phyloP scores from a whole-genome alignment of 1,284 basidiomycete species.

The Exobasidium rhododendri region DNA sequence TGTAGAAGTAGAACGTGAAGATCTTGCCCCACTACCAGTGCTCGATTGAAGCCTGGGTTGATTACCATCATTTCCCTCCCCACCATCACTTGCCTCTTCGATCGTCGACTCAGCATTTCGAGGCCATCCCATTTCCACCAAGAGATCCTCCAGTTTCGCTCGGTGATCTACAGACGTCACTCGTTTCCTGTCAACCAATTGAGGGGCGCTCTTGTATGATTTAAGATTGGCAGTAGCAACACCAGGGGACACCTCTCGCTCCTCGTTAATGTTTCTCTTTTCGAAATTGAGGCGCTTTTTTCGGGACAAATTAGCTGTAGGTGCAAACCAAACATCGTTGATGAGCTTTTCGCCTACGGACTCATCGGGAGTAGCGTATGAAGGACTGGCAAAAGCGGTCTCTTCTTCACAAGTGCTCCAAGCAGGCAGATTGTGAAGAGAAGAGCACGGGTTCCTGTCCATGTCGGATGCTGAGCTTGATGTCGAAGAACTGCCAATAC shows the following conservation, averaged over 20 bases:
- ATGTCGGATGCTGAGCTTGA: constrained; percentile 15
- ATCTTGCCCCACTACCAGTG: neutral
- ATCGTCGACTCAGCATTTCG: neutral
- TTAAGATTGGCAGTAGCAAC: neutral
- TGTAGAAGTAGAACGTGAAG: neutral
- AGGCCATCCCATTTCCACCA: constrained; percentile 28
- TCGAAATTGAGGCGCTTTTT: constrained; percentile 2
- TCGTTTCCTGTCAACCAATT: constrained; percentile 19
- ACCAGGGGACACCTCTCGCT: neutral
- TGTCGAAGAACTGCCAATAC: constrained; percentile 21
- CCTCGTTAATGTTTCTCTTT: neutral
- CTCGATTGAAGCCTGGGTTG: neutral
- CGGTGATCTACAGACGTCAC: neutral
- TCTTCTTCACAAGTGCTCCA: constrained; percentile 20
- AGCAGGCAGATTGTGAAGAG: constrained; percentile 30
- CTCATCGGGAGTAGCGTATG: constrained; percentile 28
- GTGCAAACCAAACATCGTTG: constrained; percentile 12
- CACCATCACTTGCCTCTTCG: neutral
- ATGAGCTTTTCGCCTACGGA: constrained; percentile 24
- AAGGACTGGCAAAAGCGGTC: neutral
- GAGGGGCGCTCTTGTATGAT: constrained; percentile 26
- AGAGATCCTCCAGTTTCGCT: constrained; percentile 28
- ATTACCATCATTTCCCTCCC: neutral
- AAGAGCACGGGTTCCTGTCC: neutral
- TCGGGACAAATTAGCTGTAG: neutral